Percentiles rank a stretch among this genome's conserved stretches.
Conservation (phyloP, 371 early-diverging fungal species). For the Rhizopus arrhizus region DNA sequence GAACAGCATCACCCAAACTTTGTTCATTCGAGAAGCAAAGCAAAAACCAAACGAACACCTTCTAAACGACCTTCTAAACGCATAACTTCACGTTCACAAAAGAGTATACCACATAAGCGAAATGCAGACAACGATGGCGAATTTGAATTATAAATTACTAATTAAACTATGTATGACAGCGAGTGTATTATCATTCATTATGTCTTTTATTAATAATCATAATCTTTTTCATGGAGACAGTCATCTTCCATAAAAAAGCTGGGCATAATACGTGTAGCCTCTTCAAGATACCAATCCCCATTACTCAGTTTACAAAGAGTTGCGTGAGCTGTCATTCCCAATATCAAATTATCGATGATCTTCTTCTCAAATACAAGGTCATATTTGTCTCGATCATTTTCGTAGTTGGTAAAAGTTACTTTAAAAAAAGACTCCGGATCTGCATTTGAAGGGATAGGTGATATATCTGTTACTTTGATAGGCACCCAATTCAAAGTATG, state of each 20-base stretch:
- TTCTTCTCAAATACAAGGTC: conserved; percentile 33
- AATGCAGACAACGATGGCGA: too few species aligned
- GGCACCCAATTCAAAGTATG: conserved; percentile 24
- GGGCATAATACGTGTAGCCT: conserved; percentile 40
- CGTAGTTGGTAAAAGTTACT: conserved; percentile 25
- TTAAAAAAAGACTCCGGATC: conserved; percentile 13
- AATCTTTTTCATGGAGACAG: conserved; percentile 30
- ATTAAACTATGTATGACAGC: neutral
- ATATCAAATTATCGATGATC: conserved; percentile 31
- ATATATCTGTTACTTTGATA: conserved; percentile 28
- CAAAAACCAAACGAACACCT: too few species aligned
- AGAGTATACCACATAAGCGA: too few species aligned
- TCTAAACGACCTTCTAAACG: too few species aligned
- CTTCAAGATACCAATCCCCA: conserved; percentile 49
- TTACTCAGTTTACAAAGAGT: conserved; percentile 39
- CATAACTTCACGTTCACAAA: too few species aligned
- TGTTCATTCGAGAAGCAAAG: too few species aligned
- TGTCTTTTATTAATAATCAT: conserved; percentile 19
- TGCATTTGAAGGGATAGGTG: conserved; percentile 5
- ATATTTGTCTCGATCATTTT: conserved; percentile 21
- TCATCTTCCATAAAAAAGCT: conserved; percentile 52
- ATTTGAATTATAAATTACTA: neutral
- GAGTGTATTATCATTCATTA: neutral
- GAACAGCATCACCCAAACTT: too few species aligned
- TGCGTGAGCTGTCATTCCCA: conserved; percentile 42